These are phyloP conservation scores for Nemophila menziesii DNA, from an alignment of 257 asterid species.

Conservation along the genomic window DNA sequence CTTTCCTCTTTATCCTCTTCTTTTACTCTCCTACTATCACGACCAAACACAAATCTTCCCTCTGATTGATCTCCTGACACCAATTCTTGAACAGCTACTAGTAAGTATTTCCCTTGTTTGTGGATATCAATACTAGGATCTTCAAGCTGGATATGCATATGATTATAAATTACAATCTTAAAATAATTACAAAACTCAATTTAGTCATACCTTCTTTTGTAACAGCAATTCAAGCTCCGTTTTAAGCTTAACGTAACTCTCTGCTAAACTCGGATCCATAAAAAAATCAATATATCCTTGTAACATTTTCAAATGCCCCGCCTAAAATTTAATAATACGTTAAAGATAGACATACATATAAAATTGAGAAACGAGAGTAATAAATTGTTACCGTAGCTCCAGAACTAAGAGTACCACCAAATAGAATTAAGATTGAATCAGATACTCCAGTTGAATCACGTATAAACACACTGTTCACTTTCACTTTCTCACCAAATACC, in stretches of 20 bases:
- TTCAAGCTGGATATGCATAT: slow-evolving; percentile 45
- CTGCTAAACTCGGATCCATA: slow-evolving; percentile 81
- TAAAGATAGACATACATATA: not conserved
- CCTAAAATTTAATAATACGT: slow-evolving; percentile 31
- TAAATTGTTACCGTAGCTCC: slow-evolving; percentile 49
- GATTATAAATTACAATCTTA: not conserved
- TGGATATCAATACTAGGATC: slow-evolving; percentile 72
- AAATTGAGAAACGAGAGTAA: not conserved
- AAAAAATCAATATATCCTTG: slow-evolving; percentile 82
- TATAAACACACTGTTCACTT: slow-evolving; percentile 84
- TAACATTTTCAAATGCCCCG: slow-evolving; percentile 81
- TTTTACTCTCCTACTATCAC: slow-evolving; percentile 59
- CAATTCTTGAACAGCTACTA: slow-evolving; percentile 85
- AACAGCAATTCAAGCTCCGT: slow-evolving; percentile 59
- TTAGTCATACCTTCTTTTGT: slow-evolving; percentile 72
- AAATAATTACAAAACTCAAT: not conserved
- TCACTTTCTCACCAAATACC: slow-evolving; percentile 95
- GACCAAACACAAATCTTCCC: slow-evolving; percentile 93
- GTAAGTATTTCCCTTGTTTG: slow-evolving; percentile 88
- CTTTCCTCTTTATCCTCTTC: slow-evolving; percentile 41
- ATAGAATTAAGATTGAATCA: slow-evolving; percentile 89
- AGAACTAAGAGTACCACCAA: slow-evolving; percentile 63
- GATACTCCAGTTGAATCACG: slow-evolving; percentile 99
- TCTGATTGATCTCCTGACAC: slow-evolving; percentile 85
- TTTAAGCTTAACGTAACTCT: slow-evolving; percentile 74